phyloP scores from a whole-genome alignment of 164 flowering plant genomes.

The Vitis rotundifolia region DNA sequence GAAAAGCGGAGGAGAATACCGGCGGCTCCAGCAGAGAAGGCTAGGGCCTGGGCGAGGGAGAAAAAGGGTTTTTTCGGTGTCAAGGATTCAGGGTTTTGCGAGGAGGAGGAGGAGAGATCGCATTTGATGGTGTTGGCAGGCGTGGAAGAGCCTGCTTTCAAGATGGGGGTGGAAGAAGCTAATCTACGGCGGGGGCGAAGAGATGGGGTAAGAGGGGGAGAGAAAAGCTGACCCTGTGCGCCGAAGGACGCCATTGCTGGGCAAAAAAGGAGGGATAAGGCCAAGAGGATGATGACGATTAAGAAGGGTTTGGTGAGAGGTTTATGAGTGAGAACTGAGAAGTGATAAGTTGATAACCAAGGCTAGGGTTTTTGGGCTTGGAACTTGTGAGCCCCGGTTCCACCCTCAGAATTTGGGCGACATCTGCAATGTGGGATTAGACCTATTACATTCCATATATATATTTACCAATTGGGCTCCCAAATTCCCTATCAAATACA shows the following conservation, averaged over 20 bases:
- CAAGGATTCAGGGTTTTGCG: constrained; percentile 21
- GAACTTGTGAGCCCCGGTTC: no score
- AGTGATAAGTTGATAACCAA: no score
- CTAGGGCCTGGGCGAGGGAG: constrained; percentile 37
- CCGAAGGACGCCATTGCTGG: constrained; percentile 34
- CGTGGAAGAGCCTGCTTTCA: constrained; percentile 3
- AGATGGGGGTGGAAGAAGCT: not conserved
- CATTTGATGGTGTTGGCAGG: constrained; percentile 17
- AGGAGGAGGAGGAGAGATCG: constrained; percentile 16
- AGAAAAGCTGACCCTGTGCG: constrained; percentile 17
- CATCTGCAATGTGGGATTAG: no score
- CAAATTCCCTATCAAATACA: no score
- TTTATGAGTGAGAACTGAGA: not conserved
- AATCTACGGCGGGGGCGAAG: constrained; percentile 26
- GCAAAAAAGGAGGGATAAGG: constrained; percentile 3
- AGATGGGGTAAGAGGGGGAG: constrained; percentile 17
- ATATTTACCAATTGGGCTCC: no score
- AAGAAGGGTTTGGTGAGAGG: not conserved
- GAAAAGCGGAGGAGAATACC: constrained; percentile 20
- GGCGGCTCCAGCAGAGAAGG: constrained; percentile 6
- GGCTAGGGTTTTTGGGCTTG: no score
- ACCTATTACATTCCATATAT: no score
- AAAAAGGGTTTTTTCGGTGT: constrained; percentile 3
- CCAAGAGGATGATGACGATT: constrained; percentile 5
- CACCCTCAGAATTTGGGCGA: no score